Percentiles rank a stretch among this genome's conserved stretches.
These are phyloP conservation scores for Diaporthe sp. DNA, from an alignment of 2,329 filamentous ascomycete species.

Conservation along the genomic window DNA sequence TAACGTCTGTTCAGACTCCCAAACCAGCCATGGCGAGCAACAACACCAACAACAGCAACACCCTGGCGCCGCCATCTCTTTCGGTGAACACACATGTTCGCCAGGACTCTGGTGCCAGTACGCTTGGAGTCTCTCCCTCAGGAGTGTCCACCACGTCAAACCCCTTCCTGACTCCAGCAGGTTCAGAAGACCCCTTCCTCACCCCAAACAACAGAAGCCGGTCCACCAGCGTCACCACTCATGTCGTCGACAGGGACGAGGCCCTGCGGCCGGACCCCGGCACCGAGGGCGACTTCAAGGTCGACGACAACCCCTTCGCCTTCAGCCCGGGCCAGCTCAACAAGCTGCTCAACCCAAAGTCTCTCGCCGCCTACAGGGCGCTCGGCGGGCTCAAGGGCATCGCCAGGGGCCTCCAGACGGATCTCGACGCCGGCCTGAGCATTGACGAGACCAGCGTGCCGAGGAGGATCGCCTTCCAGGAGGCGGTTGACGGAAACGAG, in stretches of 20 bases:
- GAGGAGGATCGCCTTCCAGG: constrained; percentile 48
- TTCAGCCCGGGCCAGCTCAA: constrained; percentile 79
- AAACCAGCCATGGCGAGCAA: constrained; percentile 19
- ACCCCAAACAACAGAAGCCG: constrained; percentile 34
- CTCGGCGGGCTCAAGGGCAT: constrained; percentile 79
- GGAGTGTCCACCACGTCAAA: constrained; percentile 36
- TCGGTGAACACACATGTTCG: constrained; percentile 36
- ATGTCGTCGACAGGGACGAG: constrained; percentile 55
- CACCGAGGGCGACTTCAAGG: constrained; percentile 75
- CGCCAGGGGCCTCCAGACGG: constrained; percentile 78
- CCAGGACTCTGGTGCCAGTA: constrained; percentile 35
- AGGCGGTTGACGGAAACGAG: constrained; percentile 43
- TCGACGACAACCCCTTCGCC: constrained; percentile 77
- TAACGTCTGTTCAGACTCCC: background rate
- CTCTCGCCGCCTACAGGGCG: constrained; percentile 77
- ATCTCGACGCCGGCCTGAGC: constrained; percentile 74
- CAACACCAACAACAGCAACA: background rate
- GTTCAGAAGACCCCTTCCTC: constrained; percentile 33
- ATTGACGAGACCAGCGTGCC: constrained; percentile 69
- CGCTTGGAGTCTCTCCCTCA: constrained; percentile 34
- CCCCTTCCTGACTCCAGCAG: constrained; percentile 39
- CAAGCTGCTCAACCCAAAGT: constrained; percentile 86
- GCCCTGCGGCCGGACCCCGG: constrained; percentile 77
- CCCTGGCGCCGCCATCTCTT: constrained; percentile 35
- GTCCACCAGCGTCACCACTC: constrained; percentile 28